Conservation (phyloP, 192 early-diverging fungal species). For the Rhizophagus sp. region DNA sequence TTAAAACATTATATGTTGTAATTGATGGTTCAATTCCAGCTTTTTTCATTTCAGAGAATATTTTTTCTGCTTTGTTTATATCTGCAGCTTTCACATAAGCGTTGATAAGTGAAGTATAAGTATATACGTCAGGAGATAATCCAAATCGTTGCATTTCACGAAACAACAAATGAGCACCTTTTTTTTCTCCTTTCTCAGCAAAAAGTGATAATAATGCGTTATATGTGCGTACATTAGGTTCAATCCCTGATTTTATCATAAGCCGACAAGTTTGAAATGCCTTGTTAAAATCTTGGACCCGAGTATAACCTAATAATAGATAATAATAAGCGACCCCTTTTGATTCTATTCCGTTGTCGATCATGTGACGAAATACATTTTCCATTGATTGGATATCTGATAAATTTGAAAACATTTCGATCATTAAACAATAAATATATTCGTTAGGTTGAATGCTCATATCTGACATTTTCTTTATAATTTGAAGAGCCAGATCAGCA, state of each 20-base stretch:
- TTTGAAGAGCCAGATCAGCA: background rate
- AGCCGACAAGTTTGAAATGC: slow-evolving; percentile 41
- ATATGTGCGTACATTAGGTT: slow-evolving; percentile 49
- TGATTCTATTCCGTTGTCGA: slow-evolving; percentile 32
- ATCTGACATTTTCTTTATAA: background rate
- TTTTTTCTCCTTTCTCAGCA: slow-evolving; percentile 43
- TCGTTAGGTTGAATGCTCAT: slow-evolving; percentile 1
- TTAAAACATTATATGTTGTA: slow-evolving; percentile 80
- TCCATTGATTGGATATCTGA: slow-evolving; percentile 26
- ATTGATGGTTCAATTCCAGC: slow-evolving; percentile 63
- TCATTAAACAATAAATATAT: slow-evolving; percentile 10
- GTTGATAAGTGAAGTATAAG: slow-evolving; percentile 76
- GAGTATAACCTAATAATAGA: slow-evolving; percentile 47
- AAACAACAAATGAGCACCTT: slow-evolving; percentile 39
- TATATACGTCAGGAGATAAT: slow-evolving; percentile 42
- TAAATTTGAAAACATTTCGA: slow-evolving; percentile 26
- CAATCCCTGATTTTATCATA: slow-evolving; percentile 37
- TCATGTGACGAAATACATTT: slow-evolving; percentile 16
- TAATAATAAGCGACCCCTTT: slow-evolving; percentile 47
- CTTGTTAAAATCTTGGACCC: slow-evolving; percentile 43
- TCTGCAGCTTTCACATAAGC: slow-evolving; percentile 71
- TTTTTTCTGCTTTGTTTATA: slow-evolving; percentile 70
- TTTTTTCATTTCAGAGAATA: slow-evolving; percentile 82
- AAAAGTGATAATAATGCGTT: slow-evolving; percentile 53
- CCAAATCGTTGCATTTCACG: slow-evolving; percentile 46